Evolutionary conservation across 257 asterid species (phyloP).

Genomic region (Echites panduratus): DNA sequence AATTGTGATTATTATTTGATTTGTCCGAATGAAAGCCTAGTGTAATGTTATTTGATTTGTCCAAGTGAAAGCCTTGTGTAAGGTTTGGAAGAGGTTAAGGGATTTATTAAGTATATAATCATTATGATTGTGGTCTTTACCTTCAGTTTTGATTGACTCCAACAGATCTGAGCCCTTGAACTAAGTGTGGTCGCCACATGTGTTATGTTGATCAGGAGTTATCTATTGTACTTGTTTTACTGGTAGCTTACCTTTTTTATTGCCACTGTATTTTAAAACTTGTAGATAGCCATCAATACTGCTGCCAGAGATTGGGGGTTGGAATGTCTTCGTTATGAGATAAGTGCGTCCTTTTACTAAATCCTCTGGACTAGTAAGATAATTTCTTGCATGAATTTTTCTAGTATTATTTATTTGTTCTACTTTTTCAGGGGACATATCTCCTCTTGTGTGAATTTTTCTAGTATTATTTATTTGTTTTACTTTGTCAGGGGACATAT

Average conservation of each 20-base stretch:
- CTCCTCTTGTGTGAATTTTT: constrained; percentile 38
- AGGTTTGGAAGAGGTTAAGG: background rate
- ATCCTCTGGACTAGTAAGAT: background rate
- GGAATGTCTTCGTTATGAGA: constrained; percentile 89
- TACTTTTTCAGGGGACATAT: constrained; percentile 64
- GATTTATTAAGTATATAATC: background rate
- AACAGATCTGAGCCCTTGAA: background rate
- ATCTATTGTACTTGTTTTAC: background rate
- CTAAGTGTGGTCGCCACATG: background rate
- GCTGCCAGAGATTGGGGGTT: constrained; percentile 92
- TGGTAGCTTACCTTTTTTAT: background rate
- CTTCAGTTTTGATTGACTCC: background rate
- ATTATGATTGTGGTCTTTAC: background rate
- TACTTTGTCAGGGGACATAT: constrained; percentile 64
- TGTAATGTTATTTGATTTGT: background rate
- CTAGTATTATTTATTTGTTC: background rate
- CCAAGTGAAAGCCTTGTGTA: background rate
- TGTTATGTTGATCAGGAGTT: background rate
- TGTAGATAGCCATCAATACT: constrained; percentile 72
- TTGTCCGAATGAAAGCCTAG: background rate
- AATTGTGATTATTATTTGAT: background rate
- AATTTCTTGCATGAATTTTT: background rate
- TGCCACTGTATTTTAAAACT: background rate
- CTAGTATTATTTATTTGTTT: background rate
- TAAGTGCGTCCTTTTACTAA: constrained; percentile 49